Evolutionary conservation across 2,329 filamentous ascomycete genomes (phyloP).

Genomic region (Fusarium chlamydosporum): DNA sequence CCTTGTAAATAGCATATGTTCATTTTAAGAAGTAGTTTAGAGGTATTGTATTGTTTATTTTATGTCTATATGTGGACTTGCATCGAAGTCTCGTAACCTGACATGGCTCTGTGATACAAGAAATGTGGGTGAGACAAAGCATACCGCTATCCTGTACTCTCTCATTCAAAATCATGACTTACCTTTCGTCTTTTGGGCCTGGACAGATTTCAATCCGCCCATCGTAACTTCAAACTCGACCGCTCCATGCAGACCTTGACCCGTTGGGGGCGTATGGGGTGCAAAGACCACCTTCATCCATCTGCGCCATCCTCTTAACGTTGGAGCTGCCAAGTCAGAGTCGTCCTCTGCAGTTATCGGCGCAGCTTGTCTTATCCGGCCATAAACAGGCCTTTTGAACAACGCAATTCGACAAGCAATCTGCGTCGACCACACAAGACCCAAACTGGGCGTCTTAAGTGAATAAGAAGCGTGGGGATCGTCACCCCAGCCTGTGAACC

Average conservation of each 20-base stretch:
- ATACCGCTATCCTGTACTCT: background rate
- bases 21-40: slow-evolving; percentile 26
- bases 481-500: slow-evolving; percentile 97
- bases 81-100: slow-evolving; percentile 4
- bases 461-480: slow-evolving; percentile 62
- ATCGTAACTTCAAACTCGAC: slow-evolving; percentile 82
- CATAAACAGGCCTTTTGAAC: slow-evolving; percentile 76
- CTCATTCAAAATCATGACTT: background rate
- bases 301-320: slow-evolving; percentile 74
- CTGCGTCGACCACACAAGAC: slow-evolving; percentile 92
- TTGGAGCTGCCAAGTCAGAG: slow-evolving; percentile 60
- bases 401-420: slow-evolving; percentile 86
- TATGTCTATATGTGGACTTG: slow-evolving; percentile 8
- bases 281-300: slow-evolving; percentile 94
- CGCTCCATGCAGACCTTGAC: slow-evolving; percentile 64
- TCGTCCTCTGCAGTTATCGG: slow-evolving; percentile 57
- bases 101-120: background rate
- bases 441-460: slow-evolving; percentile 87
- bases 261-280: slow-evolving; percentile 74
- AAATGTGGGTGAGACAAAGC: background rate
- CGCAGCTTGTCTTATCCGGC: slow-evolving; percentile 54
- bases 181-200: slow-evolving; percentile 24
- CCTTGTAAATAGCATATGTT: slow-evolving; percentile 37
- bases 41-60: slow-evolving; percentile 26
- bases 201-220: slow-evolving; percentile 68